phyloP scores from a whole-genome alignment of 306 rosid genomes.

The Alnus glutinosa region DNA sequence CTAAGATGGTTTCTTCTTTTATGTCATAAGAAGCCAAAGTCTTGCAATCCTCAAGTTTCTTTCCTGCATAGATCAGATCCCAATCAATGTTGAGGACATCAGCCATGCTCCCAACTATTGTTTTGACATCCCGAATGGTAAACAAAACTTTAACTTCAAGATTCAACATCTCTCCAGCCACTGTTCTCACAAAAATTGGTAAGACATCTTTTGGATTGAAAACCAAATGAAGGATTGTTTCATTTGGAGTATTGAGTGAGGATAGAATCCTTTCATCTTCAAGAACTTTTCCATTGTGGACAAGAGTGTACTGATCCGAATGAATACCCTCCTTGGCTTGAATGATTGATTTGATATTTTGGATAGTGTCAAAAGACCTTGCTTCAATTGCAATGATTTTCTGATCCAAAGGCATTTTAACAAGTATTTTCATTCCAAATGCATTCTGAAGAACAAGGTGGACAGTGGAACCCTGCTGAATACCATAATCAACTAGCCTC shows the following conservation, averaged over 20 bases:
- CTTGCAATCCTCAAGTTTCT: slow-evolving; percentile 3
- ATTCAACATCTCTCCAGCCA: not conserved
- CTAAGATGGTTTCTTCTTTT: slow-evolving; percentile 11
- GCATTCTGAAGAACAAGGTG: slow-evolving; percentile 6
- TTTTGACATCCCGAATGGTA: slow-evolving; percentile 20
- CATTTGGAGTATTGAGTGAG: slow-evolving; percentile 5
- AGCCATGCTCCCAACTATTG: slow-evolving; percentile 19
- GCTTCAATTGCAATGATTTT: slow-evolving; percentile 19
- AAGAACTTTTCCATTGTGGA: slow-evolving; percentile 25
- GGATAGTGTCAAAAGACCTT: slow-evolving; percentile 22
- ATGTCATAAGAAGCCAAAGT: not conserved
- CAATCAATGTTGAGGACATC: slow-evolving; percentile 2
- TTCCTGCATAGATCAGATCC: slow-evolving; percentile 13
- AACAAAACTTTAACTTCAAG: slow-evolving; percentile 19
- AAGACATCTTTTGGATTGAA: slow-evolving; percentile 8
- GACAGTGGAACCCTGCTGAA: slow-evolving; percentile 9
- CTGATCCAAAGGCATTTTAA: slow-evolving; percentile 22
- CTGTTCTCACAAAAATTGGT: slow-evolving; percentile 15
- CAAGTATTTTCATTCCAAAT: slow-evolving; percentile 4
- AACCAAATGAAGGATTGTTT: slow-evolving; percentile 17
- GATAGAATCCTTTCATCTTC: slow-evolving; percentile 28
- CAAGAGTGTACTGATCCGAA: slow-evolving; percentile 11
- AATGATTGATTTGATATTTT: slow-evolving; percentile 20
- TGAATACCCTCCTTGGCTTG: slow-evolving; percentile 9
- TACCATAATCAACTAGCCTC: slow-evolving; percentile 16